A percentile compares a stretch with the other conserved stretches of the same genome.
Conservation (phyloP, 176 grass and related monocot genomes). For the Musa itinerans region DNA sequence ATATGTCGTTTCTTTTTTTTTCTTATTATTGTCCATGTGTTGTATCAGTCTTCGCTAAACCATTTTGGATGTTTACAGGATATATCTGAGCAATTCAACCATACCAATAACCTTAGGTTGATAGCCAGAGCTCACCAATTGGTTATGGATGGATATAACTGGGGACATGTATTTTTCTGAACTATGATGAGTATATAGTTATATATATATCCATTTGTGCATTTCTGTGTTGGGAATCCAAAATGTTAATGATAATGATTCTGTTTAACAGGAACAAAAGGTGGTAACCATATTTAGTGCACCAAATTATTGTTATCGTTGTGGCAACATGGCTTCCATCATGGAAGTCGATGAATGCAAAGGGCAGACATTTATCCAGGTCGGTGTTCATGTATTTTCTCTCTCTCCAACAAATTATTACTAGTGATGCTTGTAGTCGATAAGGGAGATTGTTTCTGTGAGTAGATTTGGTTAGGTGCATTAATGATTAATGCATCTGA, state of each 20-base stretch:
- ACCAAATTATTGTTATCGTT: slow-evolving; percentile 20
- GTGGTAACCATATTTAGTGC: slow-evolving; percentile 19
- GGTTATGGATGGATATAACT: slow-evolving; percentile 18
- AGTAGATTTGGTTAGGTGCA: neutral
- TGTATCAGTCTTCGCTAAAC: neutral
- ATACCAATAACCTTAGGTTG: slow-evolving; percentile 13
- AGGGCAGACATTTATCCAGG: slow-evolving; percentile 16
- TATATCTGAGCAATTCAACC: slow-evolving; percentile 21
- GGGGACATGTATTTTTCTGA: slow-evolving; percentile 7
- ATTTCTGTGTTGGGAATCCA: neutral
- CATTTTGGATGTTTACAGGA: slow-evolving; percentile 2
- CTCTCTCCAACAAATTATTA: neutral
- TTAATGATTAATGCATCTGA: neutral
- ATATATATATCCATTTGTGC: neutral
- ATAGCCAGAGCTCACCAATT: slow-evolving; percentile 16
- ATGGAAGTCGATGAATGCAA: slow-evolving; percentile 17
- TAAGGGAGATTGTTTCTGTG: too few relatives aligned
- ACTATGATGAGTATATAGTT: neutral
- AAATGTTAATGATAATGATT: neutral
- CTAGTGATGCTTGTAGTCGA: too few relatives aligned
- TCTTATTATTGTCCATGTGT: neutral
- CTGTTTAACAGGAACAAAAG: slow-evolving; percentile 11
- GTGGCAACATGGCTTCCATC: slow-evolving; percentile 20
- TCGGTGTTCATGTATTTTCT: neutral
- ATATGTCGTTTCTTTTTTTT: neutral